A percentile compares a stretch with the other conserved stretches of the same genome.
Evolutionary conservation across 441 rosid species (phyloP).

Genomic region (Flueggea neowawraea): DNA sequence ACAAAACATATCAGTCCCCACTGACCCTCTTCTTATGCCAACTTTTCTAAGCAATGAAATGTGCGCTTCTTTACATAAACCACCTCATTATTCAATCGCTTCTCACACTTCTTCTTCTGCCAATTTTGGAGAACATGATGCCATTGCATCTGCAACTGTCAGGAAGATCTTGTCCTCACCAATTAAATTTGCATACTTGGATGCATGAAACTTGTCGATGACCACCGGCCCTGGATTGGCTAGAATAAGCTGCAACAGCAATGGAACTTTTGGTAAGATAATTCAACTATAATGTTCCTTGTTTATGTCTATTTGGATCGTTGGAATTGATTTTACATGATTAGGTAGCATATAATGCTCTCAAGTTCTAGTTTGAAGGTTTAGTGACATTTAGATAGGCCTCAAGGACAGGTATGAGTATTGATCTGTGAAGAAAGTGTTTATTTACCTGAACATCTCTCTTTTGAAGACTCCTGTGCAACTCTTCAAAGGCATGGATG

Average conservation of each 20-base stretch:
- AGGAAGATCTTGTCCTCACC: constrained; percentile 77
- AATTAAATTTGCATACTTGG: constrained; percentile 38
- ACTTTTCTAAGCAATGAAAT: too few relatives aligned
- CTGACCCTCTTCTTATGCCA: too few relatives aligned
- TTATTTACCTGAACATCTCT: constrained; percentile 57
- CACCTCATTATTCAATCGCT: neutral
- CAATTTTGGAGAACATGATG: constrained; percentile 51
- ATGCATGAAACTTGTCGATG: constrained; percentile 73
- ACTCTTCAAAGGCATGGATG: constrained; percentile 73
- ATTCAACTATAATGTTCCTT: neutral
- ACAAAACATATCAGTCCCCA: too few relatives aligned
- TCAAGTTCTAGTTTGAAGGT: neutral
- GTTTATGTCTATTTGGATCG: neutral
- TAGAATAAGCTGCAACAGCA: constrained; percentile 51
- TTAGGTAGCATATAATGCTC: neutral
- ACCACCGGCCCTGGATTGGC: constrained; percentile 90
- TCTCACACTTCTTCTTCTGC: constrained; percentile 38
- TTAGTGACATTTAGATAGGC: neutral
- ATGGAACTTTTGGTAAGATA: constrained; percentile 12
- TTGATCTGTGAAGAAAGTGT: neutral
- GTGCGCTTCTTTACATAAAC: neutral
- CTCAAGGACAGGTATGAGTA: neutral
- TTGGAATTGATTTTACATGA: neutral
- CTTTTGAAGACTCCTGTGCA: constrained; percentile 58
- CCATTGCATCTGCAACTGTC: constrained; percentile 81